Conservation (phyloP, 2,329 filamentous ascomycete genomes). For the Sclerotinia minor region DNA sequence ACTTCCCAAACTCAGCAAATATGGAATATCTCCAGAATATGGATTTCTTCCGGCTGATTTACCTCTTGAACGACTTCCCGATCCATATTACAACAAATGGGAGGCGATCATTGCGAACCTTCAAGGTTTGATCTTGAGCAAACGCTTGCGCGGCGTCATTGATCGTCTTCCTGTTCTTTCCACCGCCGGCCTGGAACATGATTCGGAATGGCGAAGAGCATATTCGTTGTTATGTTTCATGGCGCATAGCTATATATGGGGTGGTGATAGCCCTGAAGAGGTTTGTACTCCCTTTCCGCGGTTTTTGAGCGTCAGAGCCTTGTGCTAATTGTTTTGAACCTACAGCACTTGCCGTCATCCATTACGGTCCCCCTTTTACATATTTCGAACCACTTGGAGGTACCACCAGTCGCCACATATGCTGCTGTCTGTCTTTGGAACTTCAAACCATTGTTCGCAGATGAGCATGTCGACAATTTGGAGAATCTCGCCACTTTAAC, state of each 20-base stretch:
- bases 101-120: constrained; percentile 83
- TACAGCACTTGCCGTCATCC: constrained; percentile 66
- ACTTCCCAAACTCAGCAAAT: constrained; percentile 68
- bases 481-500: constrained; percentile 85
- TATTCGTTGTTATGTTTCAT: constrained; percentile 91
- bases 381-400: constrained; percentile 74
- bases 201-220: constrained; percentile 89
- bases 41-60: constrained; percentile 85
- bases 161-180: constrained; percentile 81
- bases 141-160: constrained; percentile 75
- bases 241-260: constrained; percentile 95
- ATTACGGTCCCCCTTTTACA: constrained; percentile 81
- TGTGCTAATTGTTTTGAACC: constrained; percentile 22
- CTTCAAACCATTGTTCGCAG: constrained; percentile 85
- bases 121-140: constrained; percentile 82
- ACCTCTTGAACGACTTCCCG: constrained; percentile 77
- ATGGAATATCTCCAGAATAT: constrained; percentile 73
- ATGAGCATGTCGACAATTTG: constrained; percentile 78
- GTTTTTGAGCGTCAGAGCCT: neutral
- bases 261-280: constrained; percentile 79
- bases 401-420: constrained; percentile 92
- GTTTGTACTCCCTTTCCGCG: constrained; percentile 43
- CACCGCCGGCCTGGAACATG: constrained; percentile 75
- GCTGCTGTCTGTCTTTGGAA: constrained; percentile 94
- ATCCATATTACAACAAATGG: constrained; percentile 94